Base-by-base conservation (phyloP, 306 rosid species). In the Elaeagnus macrophylla region DNA sequence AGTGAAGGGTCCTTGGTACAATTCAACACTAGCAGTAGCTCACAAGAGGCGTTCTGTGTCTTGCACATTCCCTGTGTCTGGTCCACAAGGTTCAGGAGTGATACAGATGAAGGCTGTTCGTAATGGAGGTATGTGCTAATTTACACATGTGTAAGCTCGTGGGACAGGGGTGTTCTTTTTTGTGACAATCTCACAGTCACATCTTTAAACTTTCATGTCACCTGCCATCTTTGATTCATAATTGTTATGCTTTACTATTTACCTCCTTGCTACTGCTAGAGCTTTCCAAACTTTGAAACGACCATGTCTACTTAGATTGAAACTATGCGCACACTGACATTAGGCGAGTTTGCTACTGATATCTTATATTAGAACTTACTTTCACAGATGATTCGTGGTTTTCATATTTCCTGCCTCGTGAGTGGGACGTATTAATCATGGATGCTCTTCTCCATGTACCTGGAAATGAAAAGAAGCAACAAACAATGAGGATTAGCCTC, bases 11-110 rank as follows among this genome's bases (percentile, higher is more conserved):
- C 82, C 96, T 54, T 91, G 99, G 99, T 91, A 87, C 74, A 84
- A 80, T 73, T 95, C 96, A 52, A 79, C 94, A 48, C 99, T 91
- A 55, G 99, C 96, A 17, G 95, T 93, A 53, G 81, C 96, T 75
- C 89, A 84, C 47, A 74, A 84, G 73, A 75, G 99, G 75, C 87
- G 75, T 11, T 87, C 99, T 47, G 81, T 84, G 39, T 84, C 99
- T 12, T 93, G 96, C 75, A 76, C 96, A 45, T 84, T 93, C 76
- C 96, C 96, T 2, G 80, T 93, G 50, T 67, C 79, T 39, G 99
- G 99, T 35, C 96, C 96, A 10, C 81, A 45, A 67, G 99, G 95
- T 65, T 51, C 78, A 0, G 99, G 99, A 48, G 57, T 82, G 70
- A 61, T 93, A 56, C 93, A 68, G 64, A 68, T 93, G 78, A 93